A percentile compares a stretch with the other conserved stretches of the same genome.
Evolutionary conservation across 176 grass and related monocot species (phyloP).

Genomic region (Bothriochloa decipiens): DNA sequence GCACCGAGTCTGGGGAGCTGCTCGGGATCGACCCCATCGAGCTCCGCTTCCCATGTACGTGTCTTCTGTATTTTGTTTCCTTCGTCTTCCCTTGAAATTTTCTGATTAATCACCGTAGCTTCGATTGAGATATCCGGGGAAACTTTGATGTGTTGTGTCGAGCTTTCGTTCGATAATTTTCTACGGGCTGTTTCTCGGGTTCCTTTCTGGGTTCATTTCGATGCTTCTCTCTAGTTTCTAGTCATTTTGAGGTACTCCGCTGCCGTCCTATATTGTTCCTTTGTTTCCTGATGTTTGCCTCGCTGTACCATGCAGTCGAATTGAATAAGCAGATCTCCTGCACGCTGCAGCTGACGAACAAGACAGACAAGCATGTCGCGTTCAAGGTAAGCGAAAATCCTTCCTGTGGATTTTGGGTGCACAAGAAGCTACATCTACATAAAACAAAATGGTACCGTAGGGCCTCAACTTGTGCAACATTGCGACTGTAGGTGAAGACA

Average conservation of each 20-base stretch:
- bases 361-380: slow-evolving; percentile 62
- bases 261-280: not conserved
- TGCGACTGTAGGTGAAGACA: slow-evolving; percentile 76
- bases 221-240: slow-evolving; percentile 1
- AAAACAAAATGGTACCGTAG: not conserved
- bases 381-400: slow-evolving; percentile 68
- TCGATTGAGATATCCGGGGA: not conserved
- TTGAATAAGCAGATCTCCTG: slow-evolving; percentile 90
- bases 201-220: not conserved
- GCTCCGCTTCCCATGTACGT: slow-evolving; percentile 75
- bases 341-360: slow-evolving; percentile 79
- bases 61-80: not conserved
- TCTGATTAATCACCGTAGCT: not conserved
- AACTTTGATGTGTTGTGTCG: not conserved
- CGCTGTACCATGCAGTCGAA: slow-evolving; percentile 55
- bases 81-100: not conserved
- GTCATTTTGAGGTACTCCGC: not conserved
- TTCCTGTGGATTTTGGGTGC: not conserved
- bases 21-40: slow-evolving; percentile 74
- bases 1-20: slow-evolving; percentile 52
- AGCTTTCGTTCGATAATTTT: slow-evolving; percentile 25
- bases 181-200: not conserved
- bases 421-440: not conserved
- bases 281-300: not conserved
- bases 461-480: not conserved